Percentiles rank a stretch among this genome's conserved stretches.
Evolutionary conservation across 2,329 filamentous ascomycete species (phyloP).

Genomic region (Cryphonectria nitschkei): DNA sequence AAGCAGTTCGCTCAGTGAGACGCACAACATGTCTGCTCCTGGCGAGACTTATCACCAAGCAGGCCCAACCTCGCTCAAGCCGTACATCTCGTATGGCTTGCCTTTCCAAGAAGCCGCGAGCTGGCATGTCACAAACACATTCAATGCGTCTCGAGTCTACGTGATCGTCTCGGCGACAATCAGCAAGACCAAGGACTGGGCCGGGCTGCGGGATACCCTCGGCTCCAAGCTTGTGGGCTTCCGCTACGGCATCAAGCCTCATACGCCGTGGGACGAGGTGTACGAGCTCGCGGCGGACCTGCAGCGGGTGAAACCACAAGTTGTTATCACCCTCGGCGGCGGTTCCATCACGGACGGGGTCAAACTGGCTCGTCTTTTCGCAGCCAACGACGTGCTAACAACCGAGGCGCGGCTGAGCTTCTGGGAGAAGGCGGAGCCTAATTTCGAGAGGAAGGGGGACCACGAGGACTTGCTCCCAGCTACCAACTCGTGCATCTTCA

Average conservation of each 20-base stretch:
- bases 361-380: conserved; percentile 26
- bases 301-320: conserved; percentile 20
- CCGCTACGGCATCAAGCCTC: conserved; percentile 29
- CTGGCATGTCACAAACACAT: conserved; percentile 21
- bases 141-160: conserved; percentile 26
- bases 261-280: conserved; percentile 31
- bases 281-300: conserved; percentile 25
- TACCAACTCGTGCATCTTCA: conserved; percentile 6
- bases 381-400: conserved; percentile 30
- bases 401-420: conserved; percentile 24
- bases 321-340: conserved; percentile 30
- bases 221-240: conserved; percentile 23
- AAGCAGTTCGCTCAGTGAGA: not conserved
- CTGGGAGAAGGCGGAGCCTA: not conserved
- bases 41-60: conserved; percentile 6
- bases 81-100: conserved; percentile 24
- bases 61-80: conserved; percentile 15
- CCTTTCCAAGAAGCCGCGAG: conserved; percentile 27
- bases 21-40: not conserved
- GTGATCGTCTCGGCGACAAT: conserved; percentile 29
- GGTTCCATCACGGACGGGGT: conserved; percentile 31
- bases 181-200: conserved; percentile 29
- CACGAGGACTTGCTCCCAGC: not conserved
- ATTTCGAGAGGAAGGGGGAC: not conserved
- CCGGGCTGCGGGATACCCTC: conserved; percentile 23